Evolutionary conservation across 75 land plant genomes (phyloP), one percentile per base, ranked within the genome.

Genomic region (Azolla pinnata): DNA sequence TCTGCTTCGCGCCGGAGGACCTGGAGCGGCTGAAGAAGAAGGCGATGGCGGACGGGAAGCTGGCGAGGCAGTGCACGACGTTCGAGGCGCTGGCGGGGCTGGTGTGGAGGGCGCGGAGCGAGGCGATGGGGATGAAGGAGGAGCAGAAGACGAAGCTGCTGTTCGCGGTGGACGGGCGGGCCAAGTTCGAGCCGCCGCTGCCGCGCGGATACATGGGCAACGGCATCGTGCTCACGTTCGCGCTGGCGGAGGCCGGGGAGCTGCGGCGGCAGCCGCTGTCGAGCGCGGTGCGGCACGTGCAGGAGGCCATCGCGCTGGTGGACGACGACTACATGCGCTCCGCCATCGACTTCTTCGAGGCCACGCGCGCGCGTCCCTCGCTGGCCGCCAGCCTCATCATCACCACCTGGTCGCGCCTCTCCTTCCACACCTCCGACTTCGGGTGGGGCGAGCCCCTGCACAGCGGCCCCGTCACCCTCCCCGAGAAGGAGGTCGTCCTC

Each of bases 141-240:
- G 73, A 76, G 27, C 89, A 85, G 59, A 57, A 79, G 40, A 68
- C 81, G 0, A 83, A 84, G 52, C 74, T 93, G 26, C 76, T 88
- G 31, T 93, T 93, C 62, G 88, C 96, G 0, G 98, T 93, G 0
- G 95, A 93, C 50, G 89, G 72, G 14, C 72, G 98, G n/a, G 7
- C 44, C 3, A 70, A 75, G 47, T 68, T 88, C 29, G 45, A 57
- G 0, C 97, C 97, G 8, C 83, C 93, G 0, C 50, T 93, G 4
- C 90, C 95, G 0, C 59, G 61, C 9, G 79, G 83, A 10, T 93
- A 73, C 81, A 75, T 69, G 45, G 98, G 98, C 0, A 93, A 93
- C 52, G 95, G 76, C 0, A 81, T 93, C 12, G 86, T 85, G 33
- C 66, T 88, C 23, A 81, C 95, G 0, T 67, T 67, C 44, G 67